Percentiles rank a stretch among this genome's conserved stretches.
phyloP scores from a whole-genome alignment of 2,329 filamentous ascomycete species.

The Botryotinia convoluta region DNA sequence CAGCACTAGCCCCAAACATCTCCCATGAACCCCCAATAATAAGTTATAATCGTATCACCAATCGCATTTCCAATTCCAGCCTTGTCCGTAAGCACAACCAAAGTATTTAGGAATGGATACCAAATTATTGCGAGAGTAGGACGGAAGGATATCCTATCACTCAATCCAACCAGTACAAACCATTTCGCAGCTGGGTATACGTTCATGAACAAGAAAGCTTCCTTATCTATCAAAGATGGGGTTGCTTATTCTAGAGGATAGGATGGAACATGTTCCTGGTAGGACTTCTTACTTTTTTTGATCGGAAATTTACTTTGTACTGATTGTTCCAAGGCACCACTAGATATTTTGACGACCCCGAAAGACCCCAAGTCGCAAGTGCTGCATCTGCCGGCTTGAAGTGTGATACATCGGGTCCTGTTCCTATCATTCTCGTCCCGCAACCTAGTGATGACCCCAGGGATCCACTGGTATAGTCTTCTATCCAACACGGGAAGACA shows the following conservation, averaged over 20 bases:
- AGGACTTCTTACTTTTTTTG: conserved; percentile 32
- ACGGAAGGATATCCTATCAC: background rate
- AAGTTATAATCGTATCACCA: background rate
- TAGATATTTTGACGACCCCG: conserved; percentile 61
- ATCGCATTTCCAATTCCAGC: background rate
- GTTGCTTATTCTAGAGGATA: conserved; percentile 66
- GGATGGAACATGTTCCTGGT: conserved; percentile 72
- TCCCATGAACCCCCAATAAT: background rate
- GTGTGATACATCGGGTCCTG: conserved; percentile 64
- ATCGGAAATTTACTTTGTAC: background rate
- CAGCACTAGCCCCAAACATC: background rate
- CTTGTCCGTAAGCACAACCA: background rate
- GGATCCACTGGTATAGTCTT: conserved; percentile 67
- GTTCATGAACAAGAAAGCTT: background rate
- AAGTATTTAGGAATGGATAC: background rate
- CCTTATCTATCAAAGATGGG: conserved; percentile 26
- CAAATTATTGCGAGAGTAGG: background rate
- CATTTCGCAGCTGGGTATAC: background rate
- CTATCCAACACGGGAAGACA: background rate
- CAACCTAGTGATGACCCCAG: conserved; percentile 90
- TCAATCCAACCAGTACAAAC: background rate
- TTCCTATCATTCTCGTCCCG: conserved; percentile 78
- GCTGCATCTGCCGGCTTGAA: conserved; percentile 56
- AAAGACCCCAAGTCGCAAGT: conserved; percentile 45
- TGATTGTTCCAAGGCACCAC: conserved; percentile 50